These are phyloP conservation scores for Baeospora myosura DNA, from an alignment of 1,284 basidiomycete genomes.

Conservation along the genomic window DNA sequence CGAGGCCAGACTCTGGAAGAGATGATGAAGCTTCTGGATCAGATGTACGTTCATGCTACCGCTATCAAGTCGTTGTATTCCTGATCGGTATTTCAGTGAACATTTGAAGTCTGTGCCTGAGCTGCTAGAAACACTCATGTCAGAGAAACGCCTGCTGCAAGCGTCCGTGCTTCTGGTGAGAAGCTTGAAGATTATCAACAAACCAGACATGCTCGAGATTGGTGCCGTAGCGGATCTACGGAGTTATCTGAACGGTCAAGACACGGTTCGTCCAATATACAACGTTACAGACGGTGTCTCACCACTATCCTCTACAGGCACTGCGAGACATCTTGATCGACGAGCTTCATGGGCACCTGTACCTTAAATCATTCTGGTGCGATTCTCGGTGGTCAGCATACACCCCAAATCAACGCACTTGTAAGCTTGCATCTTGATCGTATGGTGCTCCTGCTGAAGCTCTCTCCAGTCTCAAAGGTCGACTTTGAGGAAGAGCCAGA, in stretches of 20 bases:
- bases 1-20: constrained; percentile 81
- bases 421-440: constrained; percentile 39
- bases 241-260: constrained; percentile 82
- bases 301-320: constrained; percentile 48
- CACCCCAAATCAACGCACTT: constrained; percentile 66
- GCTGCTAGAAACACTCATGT: constrained; percentile 86
- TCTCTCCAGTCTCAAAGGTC: constrained; percentile 42
- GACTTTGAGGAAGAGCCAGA: constrained; percentile 51
- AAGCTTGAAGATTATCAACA: constrained; percentile 87
- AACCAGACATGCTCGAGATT: constrained; percentile 88
- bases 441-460: constrained; percentile 1
- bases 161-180: constrained; percentile 85
- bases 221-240: constrained; percentile 89
- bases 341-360: constrained; percentile 96
- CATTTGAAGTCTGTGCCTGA: constrained; percentile 89
- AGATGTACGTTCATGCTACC: constrained; percentile 59
- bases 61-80: constrained; percentile 7
- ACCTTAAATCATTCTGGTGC: constrained; percentile 94
- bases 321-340: constrained; percentile 90
- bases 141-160: constrained; percentile 89
- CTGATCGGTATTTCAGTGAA: constrained; percentile 49
- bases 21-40: constrained; percentile 85
- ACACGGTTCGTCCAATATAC: constrained; percentile 54
- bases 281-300: constrained; percentile 6
- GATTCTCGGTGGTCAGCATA: constrained; percentile 90